Evolutionary conservation across 305 asterid species (phyloP).

Genomic region (Fraxinus xanthoxyloides): DNA sequence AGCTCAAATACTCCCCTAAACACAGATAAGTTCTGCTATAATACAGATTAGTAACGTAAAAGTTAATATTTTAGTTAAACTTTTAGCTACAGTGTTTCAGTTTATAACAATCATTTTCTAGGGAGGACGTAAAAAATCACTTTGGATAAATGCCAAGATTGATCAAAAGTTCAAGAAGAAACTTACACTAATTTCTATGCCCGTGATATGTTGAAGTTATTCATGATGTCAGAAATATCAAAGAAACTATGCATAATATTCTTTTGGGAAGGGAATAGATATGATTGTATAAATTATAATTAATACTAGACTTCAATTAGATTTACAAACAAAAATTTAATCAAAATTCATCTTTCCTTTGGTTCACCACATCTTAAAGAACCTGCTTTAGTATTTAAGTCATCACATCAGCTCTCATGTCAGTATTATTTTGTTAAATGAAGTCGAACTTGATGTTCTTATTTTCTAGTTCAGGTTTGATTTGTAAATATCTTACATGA

Average conservation of each 20-base stretch:
- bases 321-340: neutral
- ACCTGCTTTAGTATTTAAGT: neutral
- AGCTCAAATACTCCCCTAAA: neutral
- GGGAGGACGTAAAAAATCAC: neutral
- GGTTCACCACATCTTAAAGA: neutral
- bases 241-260: neutral
- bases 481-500: neutral
- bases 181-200: neutral
- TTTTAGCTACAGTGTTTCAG: neutral
- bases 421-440: neutral
- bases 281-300: neutral
- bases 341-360: neutral
- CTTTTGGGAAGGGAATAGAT: neutral
- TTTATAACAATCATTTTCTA: neutral
- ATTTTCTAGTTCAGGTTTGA: neutral
- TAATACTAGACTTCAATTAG: too few species aligned
- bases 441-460: neutral
- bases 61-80: neutral
- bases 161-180: neutral
- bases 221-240: neutral
- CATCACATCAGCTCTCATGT: neutral
- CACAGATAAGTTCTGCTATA: neutral
- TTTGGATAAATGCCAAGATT: neutral
- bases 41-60: neutral
- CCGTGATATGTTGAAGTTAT: neutral